These are phyloP conservation scores for Chlorella sp. DNA, from an alignment of 139 green algal species.

Conservation along the genomic window DNA sequence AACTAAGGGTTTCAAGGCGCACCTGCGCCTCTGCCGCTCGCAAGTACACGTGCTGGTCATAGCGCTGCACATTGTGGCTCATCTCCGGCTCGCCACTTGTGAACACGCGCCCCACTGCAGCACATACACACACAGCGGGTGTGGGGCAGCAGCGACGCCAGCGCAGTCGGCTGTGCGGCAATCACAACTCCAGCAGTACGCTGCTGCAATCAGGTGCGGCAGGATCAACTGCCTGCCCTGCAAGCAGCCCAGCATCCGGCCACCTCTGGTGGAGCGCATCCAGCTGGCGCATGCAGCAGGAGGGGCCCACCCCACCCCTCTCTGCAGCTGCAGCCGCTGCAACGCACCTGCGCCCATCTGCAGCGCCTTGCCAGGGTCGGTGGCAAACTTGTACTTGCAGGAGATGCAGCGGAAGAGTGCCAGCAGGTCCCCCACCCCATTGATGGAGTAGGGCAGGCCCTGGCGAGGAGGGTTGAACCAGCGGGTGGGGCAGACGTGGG, in stretches of 20 bases:
- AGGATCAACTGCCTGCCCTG: no score
- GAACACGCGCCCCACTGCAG: slow-evolving; percentile 57
- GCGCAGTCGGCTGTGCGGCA: neutral
- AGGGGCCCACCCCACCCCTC: no score
- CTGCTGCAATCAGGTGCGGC: no score
- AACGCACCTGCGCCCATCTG: slow-evolving; percentile 71
- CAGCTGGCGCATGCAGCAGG: no score
- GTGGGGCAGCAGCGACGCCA: neutral
- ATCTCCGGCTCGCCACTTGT: slow-evolving; percentile 79
- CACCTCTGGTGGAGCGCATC: no score
- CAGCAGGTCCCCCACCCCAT: slow-evolving; percentile 81
- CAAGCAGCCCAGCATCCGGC: no score
- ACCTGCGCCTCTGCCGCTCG: slow-evolving; percentile 79
- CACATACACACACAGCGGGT: no score
- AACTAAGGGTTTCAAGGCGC: no score
- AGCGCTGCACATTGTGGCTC: slow-evolving; percentile 82
- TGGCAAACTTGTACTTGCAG: slow-evolving; percentile 87
- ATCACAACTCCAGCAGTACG: no score
- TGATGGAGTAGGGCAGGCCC: slow-evolving; percentile 83
- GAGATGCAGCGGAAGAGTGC: slow-evolving; percentile 89
- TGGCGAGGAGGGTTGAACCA: slow-evolving; percentile 32
- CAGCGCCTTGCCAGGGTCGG: slow-evolving; percentile 68
- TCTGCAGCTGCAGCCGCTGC: neutral
- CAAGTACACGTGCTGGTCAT: slow-evolving; percentile 83
- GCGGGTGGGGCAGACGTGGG: neutral